phyloP scores from a whole-genome alignment of 257 asterid genomes.

The Penstemon davidsonii region DNA sequence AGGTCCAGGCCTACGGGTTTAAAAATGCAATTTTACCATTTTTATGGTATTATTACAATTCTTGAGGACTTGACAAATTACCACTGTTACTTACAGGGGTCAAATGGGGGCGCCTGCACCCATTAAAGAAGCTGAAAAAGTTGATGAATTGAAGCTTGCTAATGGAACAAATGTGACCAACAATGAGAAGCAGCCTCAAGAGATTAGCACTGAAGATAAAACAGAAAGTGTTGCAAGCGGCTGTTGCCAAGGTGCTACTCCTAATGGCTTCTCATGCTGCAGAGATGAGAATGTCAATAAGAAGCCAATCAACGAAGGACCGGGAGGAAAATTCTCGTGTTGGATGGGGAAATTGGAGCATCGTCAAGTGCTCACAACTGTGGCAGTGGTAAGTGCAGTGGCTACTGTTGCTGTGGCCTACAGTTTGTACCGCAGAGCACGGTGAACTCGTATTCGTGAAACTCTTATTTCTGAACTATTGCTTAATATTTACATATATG shows the following conservation, averaged over 20 bases:
- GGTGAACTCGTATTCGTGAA: conserved; percentile 37
- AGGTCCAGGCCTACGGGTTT: too few species aligned
- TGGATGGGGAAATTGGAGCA: conserved; percentile 73
- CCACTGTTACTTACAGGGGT: conserved; percentile 59
- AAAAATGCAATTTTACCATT: too few species aligned
- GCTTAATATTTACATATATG: too few species aligned
- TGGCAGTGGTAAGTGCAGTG: conserved; percentile 71
- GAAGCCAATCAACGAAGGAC: conserved; percentile 40
- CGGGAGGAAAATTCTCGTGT: conserved; percentile 25
- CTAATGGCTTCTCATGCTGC: conserved; percentile 78
- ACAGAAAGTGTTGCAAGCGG: conserved; percentile 37
- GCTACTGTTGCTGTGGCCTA: conserved; percentile 74
- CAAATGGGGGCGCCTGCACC: conserved; percentile 59
- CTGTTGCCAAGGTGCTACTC: conserved; percentile 83
- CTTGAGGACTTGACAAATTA: conserved; percentile 7
- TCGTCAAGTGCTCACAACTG: conserved; percentile 61
- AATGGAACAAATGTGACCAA: conserved; percentile 42
- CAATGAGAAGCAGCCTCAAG: conserved; percentile 47
- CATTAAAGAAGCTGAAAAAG: conserved; percentile 45
- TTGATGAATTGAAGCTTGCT: conserved; percentile 45
- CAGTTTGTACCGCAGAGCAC: conserved; percentile 57
- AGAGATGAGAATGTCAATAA: conserved; percentile 49
- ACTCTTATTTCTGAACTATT: conserved; percentile 12
- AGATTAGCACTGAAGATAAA: conserved; percentile 34
- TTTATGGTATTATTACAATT: background rate